Percentiles rank a stretch among this genome's conserved stretches.
Evolutionary conservation across 1,284 basidiomycete genomes (phyloP).

Genomic region (Ustilago curta): DNA sequence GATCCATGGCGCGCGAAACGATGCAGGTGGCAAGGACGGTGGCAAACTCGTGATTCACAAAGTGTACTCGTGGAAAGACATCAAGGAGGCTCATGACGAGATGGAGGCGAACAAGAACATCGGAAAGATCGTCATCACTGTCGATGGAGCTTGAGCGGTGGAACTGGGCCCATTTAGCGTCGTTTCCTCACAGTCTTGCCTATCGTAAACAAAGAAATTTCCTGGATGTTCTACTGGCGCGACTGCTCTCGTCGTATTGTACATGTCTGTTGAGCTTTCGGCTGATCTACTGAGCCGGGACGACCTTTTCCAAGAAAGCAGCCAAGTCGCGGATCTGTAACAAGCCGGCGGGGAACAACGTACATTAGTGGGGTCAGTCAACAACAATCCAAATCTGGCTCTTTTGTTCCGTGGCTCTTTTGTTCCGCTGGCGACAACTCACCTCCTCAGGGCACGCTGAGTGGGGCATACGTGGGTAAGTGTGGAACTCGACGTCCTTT

Average conservation of each 20-base stretch:
- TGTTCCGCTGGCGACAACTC: conserved; percentile 10
- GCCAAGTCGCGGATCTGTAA: conserved; percentile 55
- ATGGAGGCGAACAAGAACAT: conserved; percentile 86
- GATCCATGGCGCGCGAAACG: conserved; percentile 22
- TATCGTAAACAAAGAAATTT: background rate
- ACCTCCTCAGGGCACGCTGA: conserved; percentile 65
- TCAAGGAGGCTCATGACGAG: conserved; percentile 84
- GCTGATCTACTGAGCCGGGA: conserved; percentile 38
- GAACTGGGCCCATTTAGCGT: background rate
- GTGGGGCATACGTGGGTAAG: conserved; percentile 65
- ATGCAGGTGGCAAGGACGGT: conserved; percentile 13
- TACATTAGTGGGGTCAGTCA: background rate
- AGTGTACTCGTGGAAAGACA: conserved; percentile 85
- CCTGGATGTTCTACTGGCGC: background rate
- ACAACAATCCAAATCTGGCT: too few relatives aligned
- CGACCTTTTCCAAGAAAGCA: conserved; percentile 54
- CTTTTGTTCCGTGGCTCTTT: too few relatives aligned
- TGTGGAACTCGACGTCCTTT: conserved; percentile 52
- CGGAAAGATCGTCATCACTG: conserved; percentile 71
- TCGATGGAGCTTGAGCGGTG: conserved; percentile 31
- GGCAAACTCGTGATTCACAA: conserved; percentile 63
- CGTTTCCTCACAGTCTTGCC: background rate
- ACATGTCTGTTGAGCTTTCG: conserved; percentile 1
- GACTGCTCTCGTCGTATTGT: conserved; percentile 10
- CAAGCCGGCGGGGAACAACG: background rate